Evolutionary conservation across 805 yeast species (phyloP), one percentile per base, ranked within the genome.

Genomic region (Ogataea trehalophila): DNA sequence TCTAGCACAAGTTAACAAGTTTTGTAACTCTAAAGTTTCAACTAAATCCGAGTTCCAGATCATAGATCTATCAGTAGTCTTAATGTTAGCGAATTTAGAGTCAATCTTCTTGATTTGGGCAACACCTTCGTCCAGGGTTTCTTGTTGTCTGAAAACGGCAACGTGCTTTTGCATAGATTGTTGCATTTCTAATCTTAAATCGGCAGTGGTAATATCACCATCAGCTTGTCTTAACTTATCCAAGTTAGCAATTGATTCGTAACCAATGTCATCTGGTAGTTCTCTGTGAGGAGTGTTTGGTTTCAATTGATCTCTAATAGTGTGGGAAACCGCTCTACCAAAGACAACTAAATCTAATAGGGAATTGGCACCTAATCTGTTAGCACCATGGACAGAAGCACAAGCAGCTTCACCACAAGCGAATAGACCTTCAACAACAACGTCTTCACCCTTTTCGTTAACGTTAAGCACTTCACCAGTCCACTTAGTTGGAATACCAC

Each of bases 341-440:
- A 92, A 92, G 55, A 92, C 98, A 54, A 92, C 99, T 69, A 92
- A 76, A 73, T 92, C 99, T 63, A 92, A 81, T 62, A 92, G 76
- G 11, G 99, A 94, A 81, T 92, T 92, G 57, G 99, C 99, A 71
- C 99, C 99, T 59, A 92, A 79, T 79, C 99, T 90, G 81, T 92
- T 92, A 54, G 99, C 99, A 74, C 99, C 99, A 68, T 92, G 99
- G 50, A 92, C 99, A 34, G 97, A 90, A 53, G 96, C 98, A 80
- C 97, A 92, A 40, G 97, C 99, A 57, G 95, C 91, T 77, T 92
- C 99, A 79, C 99, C 99, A 76, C 97, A 90, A 15, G 99, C 97
- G 69, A 81, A 79, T 59, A 92, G 78, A 64, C 99, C 99, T 63
- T 92, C 94, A 53, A 92, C 94, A 58, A 86, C 81, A 65, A 78